A percentile compares a stretch with the other conserved stretches of the same genome.
Conservation (phyloP, 768 basidiomycete species). For the Clavulina sp. region DNA sequence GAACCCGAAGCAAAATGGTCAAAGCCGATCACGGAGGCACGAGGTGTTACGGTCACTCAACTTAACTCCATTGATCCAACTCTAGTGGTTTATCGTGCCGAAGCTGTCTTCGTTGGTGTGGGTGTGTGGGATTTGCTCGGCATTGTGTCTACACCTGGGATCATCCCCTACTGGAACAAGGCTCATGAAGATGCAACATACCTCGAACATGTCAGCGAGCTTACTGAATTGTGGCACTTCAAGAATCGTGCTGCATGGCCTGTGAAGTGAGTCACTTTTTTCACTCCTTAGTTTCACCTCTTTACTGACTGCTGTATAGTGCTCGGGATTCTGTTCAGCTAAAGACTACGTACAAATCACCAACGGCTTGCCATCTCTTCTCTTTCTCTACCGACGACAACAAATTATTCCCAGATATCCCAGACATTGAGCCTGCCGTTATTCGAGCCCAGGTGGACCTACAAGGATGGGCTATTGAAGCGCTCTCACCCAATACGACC, state of each 20-base stretch:
- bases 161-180: conserved; percentile 74
- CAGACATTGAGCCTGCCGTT: conserved; percentile 46
- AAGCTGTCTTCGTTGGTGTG: conserved; percentile 93
- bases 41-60: conserved; percentile 88
- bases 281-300: conserved; percentile 1
- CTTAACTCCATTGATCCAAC: conserved; percentile 96
- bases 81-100: conserved; percentile 85
- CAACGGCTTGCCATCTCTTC: conserved; percentile 86
- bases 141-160: conserved; percentile 72
- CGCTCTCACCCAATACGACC: conserved; percentile 86
- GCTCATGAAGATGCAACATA: conserved; percentile 71
- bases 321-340: conserved; percentile 81
- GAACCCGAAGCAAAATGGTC: conserved; percentile 96
- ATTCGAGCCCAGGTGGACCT: conserved; percentile 93
- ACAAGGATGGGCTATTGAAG: conserved; percentile 97
- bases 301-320: conserved; percentile 23
- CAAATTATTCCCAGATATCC: conserved; percentile 64
- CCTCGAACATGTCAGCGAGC: conserved; percentile 76
- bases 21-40: conserved; percentile 54
- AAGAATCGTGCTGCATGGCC: conserved; percentile 90
- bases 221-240: conserved; percentile 86
- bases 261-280: conserved; percentile 44
- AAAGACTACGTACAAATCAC: conserved; percentile 93
- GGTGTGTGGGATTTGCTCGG: conserved; percentile 90
- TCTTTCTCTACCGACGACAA: conserved; percentile 85